These are phyloP conservation scores for Fonsecaea erecta DNA, from an alignment of 2,329 filamentous ascomycete genomes.

Conservation along the genomic window DNA sequence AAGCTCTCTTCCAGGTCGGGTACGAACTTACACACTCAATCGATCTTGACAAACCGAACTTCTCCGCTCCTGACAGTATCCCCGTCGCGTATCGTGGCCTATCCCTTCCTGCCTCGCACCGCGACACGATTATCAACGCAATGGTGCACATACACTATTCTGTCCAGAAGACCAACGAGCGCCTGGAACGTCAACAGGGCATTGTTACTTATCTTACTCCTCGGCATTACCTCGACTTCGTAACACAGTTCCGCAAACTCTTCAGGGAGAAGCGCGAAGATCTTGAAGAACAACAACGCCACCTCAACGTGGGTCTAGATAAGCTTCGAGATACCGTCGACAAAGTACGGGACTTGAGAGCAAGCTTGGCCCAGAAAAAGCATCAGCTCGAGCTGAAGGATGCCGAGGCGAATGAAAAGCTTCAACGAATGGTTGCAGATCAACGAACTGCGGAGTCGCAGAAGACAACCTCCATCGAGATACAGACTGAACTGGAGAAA, in stretches of 20 bases:
- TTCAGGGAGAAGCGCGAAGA: slow-evolving; percentile 99
- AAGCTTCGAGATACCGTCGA: slow-evolving; percentile 96
- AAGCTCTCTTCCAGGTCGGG: slow-evolving; percentile 96
- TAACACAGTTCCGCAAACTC: slow-evolving; percentile 94
- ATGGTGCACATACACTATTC: slow-evolving; percentile 99
- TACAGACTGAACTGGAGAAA: slow-evolving; percentile 82
- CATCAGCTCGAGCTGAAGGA: slow-evolving; percentile 91
- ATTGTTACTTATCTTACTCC: slow-evolving; percentile 92
- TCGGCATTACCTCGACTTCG: slow-evolving; percentile 96
- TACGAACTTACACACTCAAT: slow-evolving; percentile 95
- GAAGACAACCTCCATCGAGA: slow-evolving; percentile 84
- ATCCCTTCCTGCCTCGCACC: slow-evolving; percentile 80
- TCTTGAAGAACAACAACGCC: slow-evolving; percentile 95
- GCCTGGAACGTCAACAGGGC: slow-evolving; percentile 87
- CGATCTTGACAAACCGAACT: slow-evolving; percentile 87
- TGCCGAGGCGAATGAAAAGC: slow-evolving; percentile 92
- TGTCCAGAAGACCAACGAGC: slow-evolving; percentile 83
- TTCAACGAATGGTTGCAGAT: slow-evolving; percentile 95
- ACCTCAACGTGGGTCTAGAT: slow-evolving; percentile 96
- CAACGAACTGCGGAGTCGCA: slow-evolving; percentile 92
- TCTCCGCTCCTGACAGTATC: slow-evolving; percentile 84
- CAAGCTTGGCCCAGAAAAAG: slow-evolving; percentile 92
- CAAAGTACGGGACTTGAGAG: slow-evolving; percentile 90
- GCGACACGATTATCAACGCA: slow-evolving; percentile 90
- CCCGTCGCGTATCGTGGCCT: slow-evolving; percentile 90